Evolutionary conservation across 192 early-diverging fungal species (phyloP), one percentile per base, ranked within the genome.

Genomic region (Rhizoclosmatium globosum): DNA sequence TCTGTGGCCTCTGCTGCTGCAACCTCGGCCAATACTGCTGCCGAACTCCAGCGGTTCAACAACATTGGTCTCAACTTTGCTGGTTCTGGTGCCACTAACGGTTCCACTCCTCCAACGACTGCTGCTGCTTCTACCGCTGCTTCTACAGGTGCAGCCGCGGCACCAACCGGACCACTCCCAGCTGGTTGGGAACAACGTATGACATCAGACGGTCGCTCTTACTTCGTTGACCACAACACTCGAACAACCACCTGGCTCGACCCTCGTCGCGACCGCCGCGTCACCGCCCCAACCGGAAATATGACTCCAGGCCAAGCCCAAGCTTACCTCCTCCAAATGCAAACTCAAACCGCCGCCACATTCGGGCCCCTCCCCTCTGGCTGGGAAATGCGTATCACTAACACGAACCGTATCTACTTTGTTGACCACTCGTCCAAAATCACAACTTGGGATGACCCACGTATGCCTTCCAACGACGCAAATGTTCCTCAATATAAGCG

Each of bases 161-260:
- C 77, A 48, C 47, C 79, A 4, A 91, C 92, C 64, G 96, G 95
- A 1, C 91, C 94, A 41, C 82, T 96, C 67, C 96, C 96, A 39
- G 88, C 93, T 47, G 85, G 85, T n/a, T 84, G 83, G 85, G 84
- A 87, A 62, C 83, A 87, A 62, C 65, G 85, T 4, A 79, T 78
- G 68, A 86, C 86, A 13, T 81, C 82, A 3, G 92, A 92, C 64
- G 98, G 96, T 13, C 82, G 95, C 9, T 91, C 97, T 21, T 99
- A 98, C 86, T 99, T 97, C 91, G 96, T 99, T 15, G 96, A 99
- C 83, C 98, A 99, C 86, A 97, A 98, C 82, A 98, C 95, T 41
- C 95, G 96, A 71, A 97, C 93, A 0, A 98, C 98, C 2, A 97
- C 98, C 3, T 99, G 98, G 98, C 91, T 96, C 77, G 98, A 91